A percentile compares a stretch with the other conserved stretches of the same genome.
Evolutionary conservation across 352 stramenopile genomes (phyloP).

Genomic region (Pythium insidiosum): DNA sequence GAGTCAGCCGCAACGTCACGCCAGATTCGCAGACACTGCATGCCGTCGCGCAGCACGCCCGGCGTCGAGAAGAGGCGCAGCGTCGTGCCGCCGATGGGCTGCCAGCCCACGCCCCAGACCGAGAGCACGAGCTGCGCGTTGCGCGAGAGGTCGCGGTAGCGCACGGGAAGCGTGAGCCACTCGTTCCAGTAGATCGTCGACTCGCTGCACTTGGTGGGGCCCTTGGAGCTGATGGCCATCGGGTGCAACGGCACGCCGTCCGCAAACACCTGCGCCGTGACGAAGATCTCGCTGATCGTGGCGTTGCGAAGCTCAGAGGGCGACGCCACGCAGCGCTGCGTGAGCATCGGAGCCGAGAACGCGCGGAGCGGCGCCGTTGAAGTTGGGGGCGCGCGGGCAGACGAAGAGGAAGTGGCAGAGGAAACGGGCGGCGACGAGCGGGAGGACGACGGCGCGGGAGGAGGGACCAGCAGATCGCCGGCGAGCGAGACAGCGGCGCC

Average conservation of each 20-base stretch:
- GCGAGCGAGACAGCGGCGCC: slow-evolving; percentile 8
- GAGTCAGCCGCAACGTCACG: slow-evolving; percentile 60
- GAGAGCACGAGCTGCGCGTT: slow-evolving; percentile 80
- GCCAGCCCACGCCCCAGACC: slow-evolving; percentile 78
- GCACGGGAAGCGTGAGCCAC: slow-evolving; percentile 81
- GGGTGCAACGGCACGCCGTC: slow-evolving; percentile 74
- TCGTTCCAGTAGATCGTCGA: slow-evolving; percentile 86
- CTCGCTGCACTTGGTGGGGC: slow-evolving; percentile 79
- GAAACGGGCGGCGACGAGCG: slow-evolving; percentile 1
- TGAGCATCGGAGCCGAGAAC: slow-evolving; percentile 27
- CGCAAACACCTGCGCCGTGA: slow-evolving; percentile 84
- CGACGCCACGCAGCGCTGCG: slow-evolving; percentile 46
- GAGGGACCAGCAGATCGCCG: background rate
- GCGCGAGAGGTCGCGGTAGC: slow-evolving; percentile 80
- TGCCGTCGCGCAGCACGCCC: slow-evolving; percentile 76
- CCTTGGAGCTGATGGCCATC: slow-evolving; percentile 82
- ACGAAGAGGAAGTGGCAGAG: slow-evolving; percentile 1
- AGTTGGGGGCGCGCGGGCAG: background rate
- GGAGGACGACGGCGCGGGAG: background rate
- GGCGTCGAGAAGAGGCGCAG: slow-evolving; percentile 86
- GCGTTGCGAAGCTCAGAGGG: slow-evolving; percentile 76
- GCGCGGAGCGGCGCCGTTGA: slow-evolving; percentile 12
- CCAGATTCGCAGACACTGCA: slow-evolving; percentile 85
- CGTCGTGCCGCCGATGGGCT: slow-evolving; percentile 76
- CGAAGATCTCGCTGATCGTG: slow-evolving; percentile 79